These are phyloP conservation scores for Candida railenensis DNA, from an alignment of 805 yeast genomes.

Conservation along the genomic window DNA sequence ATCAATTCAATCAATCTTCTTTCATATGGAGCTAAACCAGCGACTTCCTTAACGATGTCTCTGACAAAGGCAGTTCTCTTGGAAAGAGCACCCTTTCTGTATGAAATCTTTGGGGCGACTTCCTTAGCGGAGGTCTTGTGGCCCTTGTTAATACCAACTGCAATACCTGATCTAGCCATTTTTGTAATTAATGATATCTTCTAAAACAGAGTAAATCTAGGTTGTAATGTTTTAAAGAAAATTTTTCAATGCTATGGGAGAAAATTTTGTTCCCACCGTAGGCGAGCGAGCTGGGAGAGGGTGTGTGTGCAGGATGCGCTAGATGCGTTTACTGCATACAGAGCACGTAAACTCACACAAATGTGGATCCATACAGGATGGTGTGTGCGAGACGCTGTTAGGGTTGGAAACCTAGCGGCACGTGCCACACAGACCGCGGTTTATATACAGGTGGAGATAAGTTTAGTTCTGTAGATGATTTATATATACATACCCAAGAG, in stretches of 20 bases:
- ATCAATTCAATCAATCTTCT: slow-evolving; percentile 98
- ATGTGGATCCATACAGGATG: neutral
- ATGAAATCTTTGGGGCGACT: slow-evolving; percentile 69
- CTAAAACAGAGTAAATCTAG: neutral
- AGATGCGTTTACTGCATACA: neutral
- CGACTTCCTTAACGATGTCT: slow-evolving; percentile 91
- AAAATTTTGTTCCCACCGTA: slow-evolving; percentile 8
- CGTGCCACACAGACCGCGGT: slow-evolving; percentile 1
- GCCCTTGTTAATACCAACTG: slow-evolving; percentile 99
- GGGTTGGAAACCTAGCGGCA: neutral
- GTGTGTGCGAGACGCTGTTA: neutral
- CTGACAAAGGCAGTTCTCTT: slow-evolving; percentile 97
- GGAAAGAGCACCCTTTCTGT: slow-evolving; percentile 95
- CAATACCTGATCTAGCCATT: slow-evolving; percentile 83
- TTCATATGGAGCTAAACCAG: slow-evolving; percentile 99
- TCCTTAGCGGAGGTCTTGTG: slow-evolving; percentile 89
- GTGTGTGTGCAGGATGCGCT: neutral
- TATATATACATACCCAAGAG: neutral
- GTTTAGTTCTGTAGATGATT: neutral
- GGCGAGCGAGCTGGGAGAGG: slow-evolving; percentile 3
- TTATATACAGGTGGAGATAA: slow-evolving; percentile 3
- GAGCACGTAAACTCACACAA: neutral
- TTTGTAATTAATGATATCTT: slow-evolving; percentile 5
- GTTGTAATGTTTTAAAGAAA: slow-evolving; percentile 3
- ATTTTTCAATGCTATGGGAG: slow-evolving; percentile 10